Base-by-base conservation (phyloP, 768 basidiomycete species). In the Amanita brunnescens region DNA sequence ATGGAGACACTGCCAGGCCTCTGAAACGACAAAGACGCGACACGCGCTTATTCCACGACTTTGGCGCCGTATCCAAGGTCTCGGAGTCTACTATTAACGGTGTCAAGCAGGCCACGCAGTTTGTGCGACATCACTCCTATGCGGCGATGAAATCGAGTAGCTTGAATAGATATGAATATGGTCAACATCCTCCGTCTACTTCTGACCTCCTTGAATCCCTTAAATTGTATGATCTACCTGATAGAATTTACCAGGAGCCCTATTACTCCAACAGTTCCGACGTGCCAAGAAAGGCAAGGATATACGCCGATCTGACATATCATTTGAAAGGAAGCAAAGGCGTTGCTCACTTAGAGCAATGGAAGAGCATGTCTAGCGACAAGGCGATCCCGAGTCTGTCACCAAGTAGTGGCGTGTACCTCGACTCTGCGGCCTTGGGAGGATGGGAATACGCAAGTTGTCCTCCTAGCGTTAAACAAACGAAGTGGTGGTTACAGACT, bases 371-470 rank as follows among this genome's bases (percentile, higher is more conserved):
- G 8, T 38, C 48, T 10, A 42, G 32, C 16, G 3, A 23, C 24
- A 5, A 46, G 14, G 14, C 21, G 20, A 10, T 26, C 9, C 14
- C 6, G 16, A 41, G 18, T 12, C 20, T 18, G 18, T 12, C 9
- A 6, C 16, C 13, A 6, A 5, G 2, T 38, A 10, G 24, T 43
- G 42, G n/a, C 13, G 10, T 29, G 3, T 23, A 24, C 6, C 48
- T 70, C 8, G 53, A 70, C 49, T 55, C 62, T 30, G 49, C 55
- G 3, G 64, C 68, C 54, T 61, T 81, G 39, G 64, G 69, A 21
- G 88, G 88, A 5, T 94, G 91, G 92, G 91, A 93, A 58, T 94
- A 84, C 66, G 83, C 81, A 0, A 71, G 78, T 47, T 61, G 62
- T 50, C 88, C 93, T 0, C 91, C 91, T 0, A 80, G 76, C 52